Base-by-base conservation (phyloP, 495 filamentous ascomycete genomes). In the Hypoxylon cercidicola region DNA sequence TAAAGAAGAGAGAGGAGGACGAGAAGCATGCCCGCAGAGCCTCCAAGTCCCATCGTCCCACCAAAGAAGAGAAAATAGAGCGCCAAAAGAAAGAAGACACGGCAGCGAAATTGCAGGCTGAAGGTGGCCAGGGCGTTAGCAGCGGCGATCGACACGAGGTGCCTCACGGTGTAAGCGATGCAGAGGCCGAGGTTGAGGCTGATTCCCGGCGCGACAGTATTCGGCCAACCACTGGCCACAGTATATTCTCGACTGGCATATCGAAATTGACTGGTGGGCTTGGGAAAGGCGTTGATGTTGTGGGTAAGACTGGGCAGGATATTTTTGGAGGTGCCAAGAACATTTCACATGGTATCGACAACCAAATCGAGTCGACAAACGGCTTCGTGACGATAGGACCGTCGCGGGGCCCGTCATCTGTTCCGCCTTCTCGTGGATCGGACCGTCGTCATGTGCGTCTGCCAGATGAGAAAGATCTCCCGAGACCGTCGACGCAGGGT, bases 141-240 rank as follows among this genome's bases (percentile, higher is more conserved):
- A 87, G 90, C n/a, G 94, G 93, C 50, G 84, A 93, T 60, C 91
- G 91, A 57, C 89, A 96, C 60, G 85, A 95, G 64, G 82, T 90
- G 12, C 89, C 86, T 2, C 90, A 93, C 55, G 89, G 87, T 3
- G 71, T 95, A 9, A 81, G 81, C 13, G 89, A 93, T 45, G 82
- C 84, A n/a, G 74, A 93, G 23, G 80, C 82, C 18, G 85, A 87
- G n/a, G 70, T 74, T 7, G 69, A 70, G 15, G 32, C 51, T 25
- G 48, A 61, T 19, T 2, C 58, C 53, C 47, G 57, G 60, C 49
- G 18, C 37, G 48, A 62, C 46, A 60, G 57, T 45, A 12, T 12
- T 32, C 72, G 68, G 39, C 61, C 52, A 58, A 67, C 64, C 58
- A 57, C 46, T 16, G 62, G 68, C 13, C 65, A 71, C 41, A 11